phyloP scores from a whole-genome alignment of 1,139 yeast species.

The Torulaspora pretoriensis region DNA sequence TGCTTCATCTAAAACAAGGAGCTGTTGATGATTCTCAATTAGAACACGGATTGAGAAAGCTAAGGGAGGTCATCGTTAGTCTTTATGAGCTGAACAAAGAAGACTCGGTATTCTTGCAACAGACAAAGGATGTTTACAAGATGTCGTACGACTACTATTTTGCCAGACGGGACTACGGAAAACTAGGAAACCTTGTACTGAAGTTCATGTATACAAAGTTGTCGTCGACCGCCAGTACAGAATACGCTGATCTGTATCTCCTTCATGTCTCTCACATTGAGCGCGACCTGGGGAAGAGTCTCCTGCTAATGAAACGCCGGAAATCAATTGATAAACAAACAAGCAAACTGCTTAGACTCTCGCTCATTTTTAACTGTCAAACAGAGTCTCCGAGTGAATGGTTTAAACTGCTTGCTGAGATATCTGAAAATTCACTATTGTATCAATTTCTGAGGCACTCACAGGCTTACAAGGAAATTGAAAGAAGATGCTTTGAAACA shows the following conservation, averaged over 20 bases:
- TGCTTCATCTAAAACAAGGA: slow-evolving; percentile 6
- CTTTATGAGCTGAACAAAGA: slow-evolving; percentile 3
- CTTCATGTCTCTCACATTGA: slow-evolving; percentile 11
- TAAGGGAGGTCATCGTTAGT: slow-evolving; percentile 23
- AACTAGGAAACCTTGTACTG: slow-evolving; percentile 10
- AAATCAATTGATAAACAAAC: background rate
- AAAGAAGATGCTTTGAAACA: slow-evolving; percentile 6
- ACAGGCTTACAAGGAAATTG: slow-evolving; percentile 15
- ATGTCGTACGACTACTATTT: slow-evolving; percentile 17
- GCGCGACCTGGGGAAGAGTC: slow-evolving; percentile 13
- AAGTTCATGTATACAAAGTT: slow-evolving; percentile 9
- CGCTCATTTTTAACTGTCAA: slow-evolving; percentile 6
- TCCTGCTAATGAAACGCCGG: background rate
- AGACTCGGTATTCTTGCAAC: slow-evolving; percentile 9
- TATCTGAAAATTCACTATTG: slow-evolving; percentile 8
- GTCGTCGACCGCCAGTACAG: slow-evolving; percentile 1
- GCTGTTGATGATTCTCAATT: slow-evolving; percentile 4
- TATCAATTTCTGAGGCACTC: slow-evolving; percentile 9
- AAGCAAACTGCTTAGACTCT: slow-evolving; percentile 6
- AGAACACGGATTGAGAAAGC: slow-evolving; percentile 24
- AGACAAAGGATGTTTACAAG: slow-evolving; percentile 14
- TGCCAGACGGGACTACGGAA: slow-evolving; percentile 9
- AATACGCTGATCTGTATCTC: slow-evolving; percentile 7
- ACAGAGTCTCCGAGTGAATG: slow-evolving; percentile 12
- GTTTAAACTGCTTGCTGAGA: slow-evolving; percentile 14